Evolutionary conservation across 768 basidiomycete genomes (phyloP), one percentile per base, ranked within the genome.

Genomic region (Sarcomyxa edulis): DNA sequence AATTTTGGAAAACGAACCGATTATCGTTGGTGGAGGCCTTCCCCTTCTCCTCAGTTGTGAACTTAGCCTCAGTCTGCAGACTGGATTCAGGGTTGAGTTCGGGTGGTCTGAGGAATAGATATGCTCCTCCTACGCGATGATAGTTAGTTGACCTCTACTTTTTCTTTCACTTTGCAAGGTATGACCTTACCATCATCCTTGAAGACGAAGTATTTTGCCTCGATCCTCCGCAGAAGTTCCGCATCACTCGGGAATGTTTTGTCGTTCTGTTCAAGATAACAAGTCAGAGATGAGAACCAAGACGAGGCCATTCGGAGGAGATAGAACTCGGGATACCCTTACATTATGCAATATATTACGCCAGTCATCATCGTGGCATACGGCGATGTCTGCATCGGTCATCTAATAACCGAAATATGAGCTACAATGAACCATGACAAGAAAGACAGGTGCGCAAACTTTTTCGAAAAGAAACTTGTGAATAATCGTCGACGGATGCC

Each of bases 361-460:
- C 37, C 37, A 39, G 16, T 29, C 16, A n/a, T 39, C 37, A 24
- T 39, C 37, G 22, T 39, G 37, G 10, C 27, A 23, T 26, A 39
- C n/a, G 6, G 37, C 37, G 6, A 39, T 28, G 16, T 39, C 27
- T 23, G 26, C 37, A 19, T 39, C 18, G n/a, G n/a, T 18, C n/a
- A 10, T 21, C 14, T 19, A 39, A n/a, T 11, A 28, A 6, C 10
- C n/a, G n/a, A n/a, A n/a, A n/a, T n/a, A n/a, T n/a, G n/a, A n/a
- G n/a, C n/a, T n/a, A 16, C 11, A 7, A 39, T 28, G 25, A 21
- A 19, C 3, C 25, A 16, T 19, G 26, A 11, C 21, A 14, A 29
- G 9, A n/a, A 11, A 3, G 14, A 20, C 5, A 34, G 32, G 19
- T n/a, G 14, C 5, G 19, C 32, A 6, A 9, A 39, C 27, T 7